These are phyloP conservation scores for Microbotryum violaceum DNA, from an alignment of 1,284 basidiomycete genomes.

Conservation along the genomic window DNA sequence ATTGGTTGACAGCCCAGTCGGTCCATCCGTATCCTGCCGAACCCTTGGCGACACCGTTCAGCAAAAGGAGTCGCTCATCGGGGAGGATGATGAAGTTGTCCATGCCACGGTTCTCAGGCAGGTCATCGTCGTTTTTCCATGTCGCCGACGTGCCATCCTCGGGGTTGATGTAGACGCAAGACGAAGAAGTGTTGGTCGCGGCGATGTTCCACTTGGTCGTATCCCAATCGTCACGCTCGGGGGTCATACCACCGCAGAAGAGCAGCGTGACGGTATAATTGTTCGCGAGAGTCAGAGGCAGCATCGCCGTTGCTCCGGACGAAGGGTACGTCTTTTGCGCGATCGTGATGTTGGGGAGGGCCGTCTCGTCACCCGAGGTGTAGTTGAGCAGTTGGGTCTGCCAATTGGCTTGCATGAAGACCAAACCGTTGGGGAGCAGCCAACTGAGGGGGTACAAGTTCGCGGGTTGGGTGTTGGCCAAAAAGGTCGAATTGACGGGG, in stretches of 20 bases:
- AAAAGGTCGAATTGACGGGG: constrained; percentile 42
- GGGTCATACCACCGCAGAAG: constrained; percentile 64
- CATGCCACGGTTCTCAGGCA: constrained; percentile 61
- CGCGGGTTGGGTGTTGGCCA: constrained; percentile 70
- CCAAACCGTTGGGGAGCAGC: constrained; percentile 70
- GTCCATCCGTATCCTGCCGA: constrained; percentile 68
- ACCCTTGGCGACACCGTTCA: constrained; percentile 66
- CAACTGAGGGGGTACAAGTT: constrained; percentile 81
- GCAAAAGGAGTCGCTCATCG: constrained; percentile 62
- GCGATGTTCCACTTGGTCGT: constrained; percentile 41
- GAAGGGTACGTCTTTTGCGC: constrained; percentile 76
- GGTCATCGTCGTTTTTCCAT: constrained; percentile 64
- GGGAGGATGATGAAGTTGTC: constrained; percentile 66
- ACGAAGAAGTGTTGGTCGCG: constrained; percentile 43
- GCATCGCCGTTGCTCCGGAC: constrained; percentile 60
- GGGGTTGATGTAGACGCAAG: constrained; percentile 57
- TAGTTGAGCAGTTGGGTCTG: constrained; percentile 51
- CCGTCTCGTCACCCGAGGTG: constrained; percentile 53
- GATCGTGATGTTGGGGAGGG: constrained; percentile 44
- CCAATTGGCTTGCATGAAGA: constrained; percentile 19
- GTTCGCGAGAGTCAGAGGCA: constrained; percentile 57
- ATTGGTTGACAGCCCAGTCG: constrained; percentile 49
- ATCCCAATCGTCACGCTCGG: constrained; percentile 55
- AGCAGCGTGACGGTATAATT: constrained; percentile 61
- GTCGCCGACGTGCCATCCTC: constrained; percentile 54